These are phyloP conservation scores for Glaciozyma antarctica DNA, from an alignment of 768 basidiomycete species.

Conservation along the genomic window DNA sequence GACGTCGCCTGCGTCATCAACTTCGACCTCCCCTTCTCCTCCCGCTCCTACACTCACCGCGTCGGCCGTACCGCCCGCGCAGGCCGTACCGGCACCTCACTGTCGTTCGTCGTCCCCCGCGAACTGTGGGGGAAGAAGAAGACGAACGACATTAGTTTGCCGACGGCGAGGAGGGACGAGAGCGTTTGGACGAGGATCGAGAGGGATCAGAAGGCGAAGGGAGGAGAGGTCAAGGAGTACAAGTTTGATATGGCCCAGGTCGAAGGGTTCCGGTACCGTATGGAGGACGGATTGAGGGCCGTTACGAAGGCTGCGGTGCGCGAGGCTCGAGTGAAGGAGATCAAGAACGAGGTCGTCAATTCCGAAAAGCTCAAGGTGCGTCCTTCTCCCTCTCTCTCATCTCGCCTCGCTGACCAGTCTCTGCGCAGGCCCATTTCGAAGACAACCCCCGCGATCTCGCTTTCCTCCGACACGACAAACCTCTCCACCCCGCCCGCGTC, in stretches of 20 bases:
- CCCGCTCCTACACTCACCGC: constrained; percentile 84
- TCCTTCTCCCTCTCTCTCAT: background rate
- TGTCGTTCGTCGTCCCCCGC: constrained; percentile 69
- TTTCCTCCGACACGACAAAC: constrained; percentile 86
- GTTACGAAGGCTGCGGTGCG: constrained; percentile 77
- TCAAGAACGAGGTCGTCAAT: constrained; percentile 86
- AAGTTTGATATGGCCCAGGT: constrained; percentile 91
- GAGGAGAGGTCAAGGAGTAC: constrained; percentile 64
- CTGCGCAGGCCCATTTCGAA: constrained; percentile 80
- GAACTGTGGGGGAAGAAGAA: constrained; percentile 40
- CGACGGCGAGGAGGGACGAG: constrained; percentile 67
- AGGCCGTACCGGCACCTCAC: constrained; percentile 78
- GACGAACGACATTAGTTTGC: constrained; percentile 55
- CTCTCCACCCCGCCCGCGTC: constrained; percentile 76
- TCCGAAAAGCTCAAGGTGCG: constrained; percentile 91
- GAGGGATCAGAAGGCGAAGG: constrained; percentile 54
- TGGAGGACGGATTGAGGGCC: constrained; percentile 86
- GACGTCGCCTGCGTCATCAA: constrained; percentile 96
- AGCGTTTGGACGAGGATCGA: constrained; percentile 65
- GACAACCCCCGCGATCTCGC: constrained; percentile 91
- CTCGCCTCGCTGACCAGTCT: background rate
- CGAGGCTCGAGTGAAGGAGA: constrained; percentile 86
- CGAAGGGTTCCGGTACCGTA: constrained; percentile 92
- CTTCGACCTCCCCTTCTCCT: constrained; percentile 86
- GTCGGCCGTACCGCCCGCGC: constrained; percentile 95